Evolutionary conservation across 2,329 filamentous ascomycete species (phyloP).

Genomic region (Ceratocystis cubensis): DNA sequence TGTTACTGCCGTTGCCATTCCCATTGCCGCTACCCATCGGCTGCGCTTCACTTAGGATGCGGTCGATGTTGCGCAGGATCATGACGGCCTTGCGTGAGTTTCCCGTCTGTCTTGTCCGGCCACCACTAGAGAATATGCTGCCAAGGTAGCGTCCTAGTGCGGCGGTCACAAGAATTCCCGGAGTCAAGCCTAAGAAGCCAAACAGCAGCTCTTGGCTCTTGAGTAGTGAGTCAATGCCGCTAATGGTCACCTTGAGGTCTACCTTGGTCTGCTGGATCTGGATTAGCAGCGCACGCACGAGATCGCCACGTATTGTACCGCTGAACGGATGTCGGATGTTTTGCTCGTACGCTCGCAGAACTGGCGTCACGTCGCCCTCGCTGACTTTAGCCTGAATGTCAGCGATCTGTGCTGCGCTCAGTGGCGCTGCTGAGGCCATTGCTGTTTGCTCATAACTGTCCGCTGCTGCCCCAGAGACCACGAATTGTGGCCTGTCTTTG

Average conservation of each 20-base stretch:
- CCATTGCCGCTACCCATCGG: conserved; percentile 33
- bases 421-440: conserved; percentile 35
- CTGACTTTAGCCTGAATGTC: conserved; percentile 68
- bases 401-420: conserved; percentile 57
- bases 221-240: conserved; percentile 83
- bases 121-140: conserved; percentile 55
- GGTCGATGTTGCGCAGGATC: conserved; percentile 76
- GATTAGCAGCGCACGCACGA: conserved; percentile 81
- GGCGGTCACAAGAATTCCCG: conserved; percentile 77
- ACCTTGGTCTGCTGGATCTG: conserved; percentile 99
- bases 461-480: conserved; percentile 26
- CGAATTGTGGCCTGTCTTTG: conserved; percentile 59
- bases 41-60: conserved; percentile 57
- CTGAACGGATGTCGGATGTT: conserved; percentile 71
- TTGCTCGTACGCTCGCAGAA: conserved; percentile 80
- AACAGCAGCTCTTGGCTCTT: conserved; percentile 97
- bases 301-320: conserved; percentile 72
- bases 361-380: conserved; percentile 85
- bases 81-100: conserved; percentile 60
- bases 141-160: conserved; percentile 60
- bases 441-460: conserved; percentile 27
- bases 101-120: conserved; percentile 41
- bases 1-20: neutral
- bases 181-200: conserved; percentile 89
- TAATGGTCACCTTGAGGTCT: conserved; percentile 90